Conservation (phyloP, 1,284 basidiomycete species). For the Butyriboletus appendiculatus region DNA sequence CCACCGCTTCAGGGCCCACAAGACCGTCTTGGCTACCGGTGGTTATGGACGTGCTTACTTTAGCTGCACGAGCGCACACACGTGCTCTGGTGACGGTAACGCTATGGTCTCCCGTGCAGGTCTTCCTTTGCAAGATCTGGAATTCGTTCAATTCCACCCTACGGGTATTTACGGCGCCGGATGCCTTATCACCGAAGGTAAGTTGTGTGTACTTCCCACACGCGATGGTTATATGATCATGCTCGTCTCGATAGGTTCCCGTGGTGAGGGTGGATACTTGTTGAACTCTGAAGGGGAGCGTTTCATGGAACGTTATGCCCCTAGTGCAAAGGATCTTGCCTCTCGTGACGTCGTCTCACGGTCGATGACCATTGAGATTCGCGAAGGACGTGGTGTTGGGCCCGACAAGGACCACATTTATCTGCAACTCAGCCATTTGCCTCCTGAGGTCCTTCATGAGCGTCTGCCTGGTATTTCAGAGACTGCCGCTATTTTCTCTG, state of each 20-base stretch:
- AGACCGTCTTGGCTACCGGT: conserved; percentile 97
- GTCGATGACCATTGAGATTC: conserved; percentile 99
- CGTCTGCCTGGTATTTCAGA: conserved; percentile 99
- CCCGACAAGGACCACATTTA: conserved; percentile 99
- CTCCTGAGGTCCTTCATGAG: conserved; percentile 95
- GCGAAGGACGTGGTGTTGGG: conserved; percentile 98
- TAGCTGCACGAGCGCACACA: conserved; percentile 98
- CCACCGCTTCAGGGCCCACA: conserved; percentile 98
- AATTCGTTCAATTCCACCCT: conserved; percentile 99
- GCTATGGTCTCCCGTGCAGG: conserved; percentile 98
- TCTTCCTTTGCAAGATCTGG: conserved; percentile 94
- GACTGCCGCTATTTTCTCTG: conserved; percentile 98
- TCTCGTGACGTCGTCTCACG: conserved; percentile 99
- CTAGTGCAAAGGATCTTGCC: conserved; percentile 98
- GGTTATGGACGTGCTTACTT: conserved; percentile 99
- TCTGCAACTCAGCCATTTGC: conserved; percentile 97
- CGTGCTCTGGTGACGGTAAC: conserved; percentile 98
- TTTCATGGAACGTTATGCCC: conserved; percentile 99
- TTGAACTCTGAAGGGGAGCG: conserved; percentile 99
- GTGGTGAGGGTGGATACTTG: conserved; percentile 99
- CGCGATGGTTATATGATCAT: neutral
- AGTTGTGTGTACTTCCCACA: conserved; percentile 12
- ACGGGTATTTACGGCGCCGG: conserved; percentile 99
- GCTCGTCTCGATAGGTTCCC: conserved; percentile 66
- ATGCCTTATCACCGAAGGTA: conserved; percentile 97